These are phyloP conservation scores for Aspergillus niger DNA, from an alignment of 2,329 filamentous ascomycete genomes.

Conservation along the genomic window DNA sequence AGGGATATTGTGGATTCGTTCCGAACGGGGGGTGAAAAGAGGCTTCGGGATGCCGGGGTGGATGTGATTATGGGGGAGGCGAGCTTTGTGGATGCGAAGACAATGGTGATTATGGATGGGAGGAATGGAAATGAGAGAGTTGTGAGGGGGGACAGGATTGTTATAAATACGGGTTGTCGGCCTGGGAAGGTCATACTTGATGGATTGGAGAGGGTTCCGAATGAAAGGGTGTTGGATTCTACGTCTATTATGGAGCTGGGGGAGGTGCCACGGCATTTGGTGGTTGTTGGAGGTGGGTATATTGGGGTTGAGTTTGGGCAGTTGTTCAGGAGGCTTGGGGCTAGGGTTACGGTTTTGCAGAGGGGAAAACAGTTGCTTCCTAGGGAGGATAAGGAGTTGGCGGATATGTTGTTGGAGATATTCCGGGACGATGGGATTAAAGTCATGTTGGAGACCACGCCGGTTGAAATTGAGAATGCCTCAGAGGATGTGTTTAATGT, in stretches of 20 bases:
- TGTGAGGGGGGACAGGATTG: not conserved
- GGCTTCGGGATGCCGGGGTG: slow-evolving; percentile 1
- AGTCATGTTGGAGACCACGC: not conserved
- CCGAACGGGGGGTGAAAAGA: slow-evolving; percentile 50
- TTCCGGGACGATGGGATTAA: not conserved
- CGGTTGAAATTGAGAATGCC: not conserved
- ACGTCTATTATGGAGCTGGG: slow-evolving; percentile 6
- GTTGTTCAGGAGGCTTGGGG: slow-evolving; percentile 5
- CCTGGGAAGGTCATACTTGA: not conserved
- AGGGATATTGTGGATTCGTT: slow-evolving; percentile 56
- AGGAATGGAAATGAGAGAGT: not conserved
- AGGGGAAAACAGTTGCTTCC: slow-evolving; percentile 2
- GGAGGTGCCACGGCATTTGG: slow-evolving; percentile 3
- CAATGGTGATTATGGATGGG: not conserved
- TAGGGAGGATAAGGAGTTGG: not conserved
- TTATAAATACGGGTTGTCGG: slow-evolving; percentile 4
- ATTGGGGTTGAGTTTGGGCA: slow-evolving; percentile 10
- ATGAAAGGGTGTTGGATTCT: slow-evolving; percentile 1
- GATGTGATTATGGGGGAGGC: slow-evolving; percentile 5
- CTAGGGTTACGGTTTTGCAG: not conserved
- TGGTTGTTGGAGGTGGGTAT: slow-evolving; percentile 9
- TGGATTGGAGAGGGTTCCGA: not conserved
- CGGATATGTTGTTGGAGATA: not conserved
- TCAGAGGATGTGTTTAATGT: not conserved
- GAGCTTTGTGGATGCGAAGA: slow-evolving; percentile 3